These are phyloP conservation scores for Davidsoniella neocaledoniae DNA, from an alignment of 2,329 filamentous ascomycete genomes.

Conservation along the genomic window DNA sequence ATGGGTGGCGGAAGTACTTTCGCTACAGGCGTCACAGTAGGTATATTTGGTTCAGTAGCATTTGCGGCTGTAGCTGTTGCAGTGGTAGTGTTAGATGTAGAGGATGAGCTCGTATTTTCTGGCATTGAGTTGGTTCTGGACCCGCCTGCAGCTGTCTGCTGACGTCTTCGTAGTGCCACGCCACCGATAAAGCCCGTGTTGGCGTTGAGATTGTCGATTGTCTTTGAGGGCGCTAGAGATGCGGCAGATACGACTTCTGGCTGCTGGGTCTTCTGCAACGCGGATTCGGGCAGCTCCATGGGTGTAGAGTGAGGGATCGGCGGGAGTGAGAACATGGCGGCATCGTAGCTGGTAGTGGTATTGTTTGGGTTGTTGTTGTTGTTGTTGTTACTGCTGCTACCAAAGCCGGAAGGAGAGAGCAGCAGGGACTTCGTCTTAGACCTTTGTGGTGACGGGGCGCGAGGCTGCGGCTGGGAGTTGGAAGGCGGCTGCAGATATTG, in stretches of 20 bases:
- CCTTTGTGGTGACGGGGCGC: slow-evolving; percentile 7
- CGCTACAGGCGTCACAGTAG: slow-evolving; percentile 15
- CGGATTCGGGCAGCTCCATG: slow-evolving; percentile 1
- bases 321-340: slow-evolving; percentile 14
- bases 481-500: slow-evolving; percentile 6
- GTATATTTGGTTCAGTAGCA: background rate
- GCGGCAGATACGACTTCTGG: slow-evolving; percentile 6
- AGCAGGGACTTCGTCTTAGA: slow-evolving; percentile 12
- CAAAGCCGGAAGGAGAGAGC: slow-evolving; percentile 13
- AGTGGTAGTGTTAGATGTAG: slow-evolving; percentile 3
- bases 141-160: slow-evolving; percentile 15
- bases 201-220: slow-evolving; percentile 19
- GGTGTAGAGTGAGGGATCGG: slow-evolving; percentile 10
- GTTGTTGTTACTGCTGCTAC: slow-evolving; percentile 11
- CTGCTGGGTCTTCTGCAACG: background rate
- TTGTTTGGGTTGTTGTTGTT: background rate
- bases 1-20: slow-evolving; percentile 18
- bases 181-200: slow-evolving; percentile 38
- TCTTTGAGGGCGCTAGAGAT: slow-evolving; percentile 16
- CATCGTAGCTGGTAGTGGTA: slow-evolving; percentile 9
- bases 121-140: background rate
- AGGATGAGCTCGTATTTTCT: slow-evolving; percentile 8
- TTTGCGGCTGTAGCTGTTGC: background rate
- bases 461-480: slow-evolving; percentile 1
- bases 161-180: slow-evolving; percentile 30